Conservation (phyloP, 2,329 filamentous ascomycete species). For the Endocalyx cinctus region DNA sequence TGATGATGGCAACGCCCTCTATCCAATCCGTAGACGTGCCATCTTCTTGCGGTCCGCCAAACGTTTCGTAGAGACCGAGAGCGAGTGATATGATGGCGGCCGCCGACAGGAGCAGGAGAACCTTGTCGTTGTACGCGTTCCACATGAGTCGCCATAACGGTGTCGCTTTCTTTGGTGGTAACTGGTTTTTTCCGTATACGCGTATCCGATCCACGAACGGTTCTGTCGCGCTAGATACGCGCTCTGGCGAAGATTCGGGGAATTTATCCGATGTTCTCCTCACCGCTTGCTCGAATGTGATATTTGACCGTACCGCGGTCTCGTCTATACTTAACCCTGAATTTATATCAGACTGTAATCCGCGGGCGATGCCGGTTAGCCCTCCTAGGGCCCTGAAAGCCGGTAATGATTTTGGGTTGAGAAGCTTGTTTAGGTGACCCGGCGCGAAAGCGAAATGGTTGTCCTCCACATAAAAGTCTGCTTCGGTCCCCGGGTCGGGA, state of each 20-base stretch:
- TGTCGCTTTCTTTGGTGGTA: constrained; percentile 57
- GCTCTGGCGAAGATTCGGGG: constrained; percentile 13
- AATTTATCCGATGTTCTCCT: constrained; percentile 17
- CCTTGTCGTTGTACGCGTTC: constrained; percentile 70
- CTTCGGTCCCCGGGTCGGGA: constrained; percentile 67
- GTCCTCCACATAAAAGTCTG: constrained; percentile 62
- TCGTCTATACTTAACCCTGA: constrained; percentile 68
- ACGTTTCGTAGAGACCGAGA: constrained; percentile 64
- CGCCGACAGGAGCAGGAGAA: constrained; percentile 64
- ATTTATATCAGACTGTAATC: constrained; percentile 58
- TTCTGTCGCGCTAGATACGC: constrained; percentile 10
- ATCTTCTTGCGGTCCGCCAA: constrained; percentile 39
- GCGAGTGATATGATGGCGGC: constrained; percentile 66
- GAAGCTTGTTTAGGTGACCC: constrained; percentile 68
- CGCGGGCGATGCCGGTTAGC: constrained; percentile 63
- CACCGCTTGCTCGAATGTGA: constrained; percentile 27
- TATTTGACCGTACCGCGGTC: constrained; percentile 27
- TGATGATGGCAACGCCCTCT: constrained; percentile 58
- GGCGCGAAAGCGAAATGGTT: constrained; percentile 72
- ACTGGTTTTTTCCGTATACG: constrained; percentile 53
- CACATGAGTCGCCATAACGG: constrained; percentile 57
- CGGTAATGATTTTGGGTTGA: constrained; percentile 69
- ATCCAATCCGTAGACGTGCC: constrained; percentile 55
- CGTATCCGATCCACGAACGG: constrained; percentile 49
- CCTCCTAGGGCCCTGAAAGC: constrained; percentile 71